These are phyloP conservation scores for Pistacia integerrima DNA, from an alignment of 345 rosid genomes.

Conservation along the genomic window DNA sequence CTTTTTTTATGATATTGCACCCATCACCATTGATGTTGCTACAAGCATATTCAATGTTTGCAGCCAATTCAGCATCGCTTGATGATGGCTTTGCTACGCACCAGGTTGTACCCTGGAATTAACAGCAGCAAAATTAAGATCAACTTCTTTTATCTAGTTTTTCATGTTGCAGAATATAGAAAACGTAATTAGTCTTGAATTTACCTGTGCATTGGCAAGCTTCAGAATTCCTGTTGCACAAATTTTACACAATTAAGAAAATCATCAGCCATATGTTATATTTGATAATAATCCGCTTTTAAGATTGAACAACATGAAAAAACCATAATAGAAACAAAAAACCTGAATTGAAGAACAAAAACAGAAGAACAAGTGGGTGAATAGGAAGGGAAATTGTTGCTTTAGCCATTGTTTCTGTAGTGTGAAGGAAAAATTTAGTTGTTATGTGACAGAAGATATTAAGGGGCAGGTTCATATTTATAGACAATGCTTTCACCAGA, in stretches of 20 bases:
- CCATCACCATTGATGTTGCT: constrained; percentile 27
- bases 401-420: constrained; percentile 8
- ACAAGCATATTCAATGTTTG: constrained; percentile 38
- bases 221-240: constrained; percentile 17
- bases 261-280: neutral
- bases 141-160: too few relatives aligned
- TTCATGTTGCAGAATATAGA: neutral
- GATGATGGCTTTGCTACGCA: constrained; percentile 40
- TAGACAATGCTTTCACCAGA: neutral
- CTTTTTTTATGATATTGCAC: constrained; percentile 34
- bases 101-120: constrained; percentile 32
- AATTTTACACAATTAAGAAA: neutral
- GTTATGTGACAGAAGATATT: neutral
- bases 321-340: too few relatives aligned
- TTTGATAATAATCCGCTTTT: neutral
- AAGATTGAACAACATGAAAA: neutral
- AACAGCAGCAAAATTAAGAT: neutral
- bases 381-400: neutral
- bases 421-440: neutral
- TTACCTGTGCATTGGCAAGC: constrained; percentile 23
- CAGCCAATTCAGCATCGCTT: constrained; percentile 30
- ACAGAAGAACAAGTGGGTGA: constrained; percentile 8
- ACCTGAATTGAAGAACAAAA: constrained; percentile 11
- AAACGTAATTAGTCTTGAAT: neutral
- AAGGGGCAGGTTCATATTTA: neutral